Percentiles rank a stretch among this genome's conserved stretches.
Conservation (phyloP, 2,329 filamentous ascomycete genomes). For the Gliomastix tumulicola region DNA sequence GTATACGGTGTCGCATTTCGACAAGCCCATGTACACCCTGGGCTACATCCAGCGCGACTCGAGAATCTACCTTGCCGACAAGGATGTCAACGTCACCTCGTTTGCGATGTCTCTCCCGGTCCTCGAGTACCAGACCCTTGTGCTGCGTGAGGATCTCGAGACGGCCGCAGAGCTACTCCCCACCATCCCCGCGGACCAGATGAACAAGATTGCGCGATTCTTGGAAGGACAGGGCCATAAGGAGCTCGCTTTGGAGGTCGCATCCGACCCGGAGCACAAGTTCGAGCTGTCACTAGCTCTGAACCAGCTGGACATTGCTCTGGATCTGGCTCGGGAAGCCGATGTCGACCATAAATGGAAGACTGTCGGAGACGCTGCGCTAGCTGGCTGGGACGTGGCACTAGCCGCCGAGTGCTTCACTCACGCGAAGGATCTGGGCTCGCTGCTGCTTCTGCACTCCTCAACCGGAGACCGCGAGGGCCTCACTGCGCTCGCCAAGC, state of each 20-base stretch:
- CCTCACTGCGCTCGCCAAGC: slow-evolving; percentile 61
- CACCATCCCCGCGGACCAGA: slow-evolving; percentile 82
- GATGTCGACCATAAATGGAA: slow-evolving; percentile 98
- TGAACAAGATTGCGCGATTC: slow-evolving; percentile 97
- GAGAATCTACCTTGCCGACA: slow-evolving; percentile 91
- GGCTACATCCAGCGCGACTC: slow-evolving; percentile 94
- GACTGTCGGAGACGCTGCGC: slow-evolving; percentile 85
- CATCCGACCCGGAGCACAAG: slow-evolving; percentile 91
- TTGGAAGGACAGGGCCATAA: slow-evolving; percentile 96
- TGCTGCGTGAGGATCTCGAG: slow-evolving; percentile 90
- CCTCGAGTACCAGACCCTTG: slow-evolving; percentile 93
- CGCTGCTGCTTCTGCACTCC: slow-evolving; percentile 79
- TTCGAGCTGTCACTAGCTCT: slow-evolving; percentile 86
- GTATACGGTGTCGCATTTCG: slow-evolving; percentile 95
- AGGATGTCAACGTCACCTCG: slow-evolving; percentile 87
- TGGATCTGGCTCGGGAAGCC: slow-evolving; percentile 74
- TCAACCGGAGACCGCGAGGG: slow-evolving; percentile 76
- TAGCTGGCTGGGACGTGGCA: slow-evolving; percentile 77
- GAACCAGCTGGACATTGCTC: slow-evolving; percentile 76
- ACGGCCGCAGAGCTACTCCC: slow-evolving; percentile 78
- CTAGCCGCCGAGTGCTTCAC: slow-evolving; percentile 91
- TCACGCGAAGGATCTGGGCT: slow-evolving; percentile 84
- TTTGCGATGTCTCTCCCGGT: slow-evolving; percentile 88
- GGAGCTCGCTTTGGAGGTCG: slow-evolving; percentile 88
- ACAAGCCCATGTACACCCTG: slow-evolving; percentile 88